phyloP scores from a whole-genome alignment of 2,329 filamentous ascomycete species.

The Dryadomyces sulphureus region DNA sequence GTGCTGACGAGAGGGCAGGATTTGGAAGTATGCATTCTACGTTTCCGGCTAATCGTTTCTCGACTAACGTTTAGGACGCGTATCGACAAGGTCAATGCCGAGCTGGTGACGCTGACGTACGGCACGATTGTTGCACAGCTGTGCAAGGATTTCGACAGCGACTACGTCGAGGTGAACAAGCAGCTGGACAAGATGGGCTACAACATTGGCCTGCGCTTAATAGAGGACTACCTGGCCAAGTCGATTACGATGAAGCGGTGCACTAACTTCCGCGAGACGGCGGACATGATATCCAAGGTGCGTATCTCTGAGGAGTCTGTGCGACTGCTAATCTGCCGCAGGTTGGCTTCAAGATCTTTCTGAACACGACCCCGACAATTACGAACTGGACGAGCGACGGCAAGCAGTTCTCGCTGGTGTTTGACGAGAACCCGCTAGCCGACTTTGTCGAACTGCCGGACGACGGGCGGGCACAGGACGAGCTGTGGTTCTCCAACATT shows the following conservation, averaged over 20 bases:
- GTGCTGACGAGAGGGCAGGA: conserved; percentile 34
- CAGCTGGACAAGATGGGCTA: conserved; percentile 99
- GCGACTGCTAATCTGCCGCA: conserved; percentile 22
- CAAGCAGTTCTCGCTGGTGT: conserved; percentile 90
- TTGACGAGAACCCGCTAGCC: conserved; percentile 91
- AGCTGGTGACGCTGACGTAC: conserved; percentile 93
- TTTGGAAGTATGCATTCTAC: conserved; percentile 73
- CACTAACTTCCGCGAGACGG: conserved; percentile 85
- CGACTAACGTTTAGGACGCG: conserved; percentile 50
- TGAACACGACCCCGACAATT: conserved; percentile 87
- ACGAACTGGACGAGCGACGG: conserved; percentile 94
- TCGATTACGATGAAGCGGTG: conserved; percentile 81
- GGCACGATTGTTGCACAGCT: conserved; percentile 94
- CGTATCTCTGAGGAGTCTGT: conserved; percentile 3
- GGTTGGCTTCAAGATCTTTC: conserved; percentile 98
- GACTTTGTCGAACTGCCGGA: conserved; percentile 97
- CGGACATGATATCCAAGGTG: conserved; percentile 86
- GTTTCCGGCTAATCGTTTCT: too few relatives aligned
- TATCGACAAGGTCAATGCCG: conserved; percentile 95
- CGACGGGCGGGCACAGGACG: conserved; percentile 87
- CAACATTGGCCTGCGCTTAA: conserved; percentile 89
- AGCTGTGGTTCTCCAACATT: conserved; percentile 97
- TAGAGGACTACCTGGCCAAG: conserved; percentile 96
- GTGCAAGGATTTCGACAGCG: conserved; percentile 88
- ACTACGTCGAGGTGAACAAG: conserved; percentile 92